phyloP scores from a whole-genome alignment of 768 basidiomycete genomes.

The Termitomyces sp. region DNA sequence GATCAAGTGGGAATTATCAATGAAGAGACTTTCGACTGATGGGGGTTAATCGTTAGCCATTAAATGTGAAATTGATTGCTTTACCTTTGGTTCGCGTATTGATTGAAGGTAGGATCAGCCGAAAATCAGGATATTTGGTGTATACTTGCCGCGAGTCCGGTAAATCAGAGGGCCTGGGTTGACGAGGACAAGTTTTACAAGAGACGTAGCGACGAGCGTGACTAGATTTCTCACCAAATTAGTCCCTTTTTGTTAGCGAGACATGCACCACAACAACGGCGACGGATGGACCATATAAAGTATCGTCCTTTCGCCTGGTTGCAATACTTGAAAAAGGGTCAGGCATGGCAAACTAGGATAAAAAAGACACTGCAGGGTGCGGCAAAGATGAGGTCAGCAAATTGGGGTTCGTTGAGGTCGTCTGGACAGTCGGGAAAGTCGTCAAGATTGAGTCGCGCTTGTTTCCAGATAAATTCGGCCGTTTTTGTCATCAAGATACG shows the following conservation, averaged over 20 bases:
- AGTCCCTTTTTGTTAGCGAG: neutral
- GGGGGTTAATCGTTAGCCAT: neutral
- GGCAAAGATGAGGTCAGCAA: neutral
- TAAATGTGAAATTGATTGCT: neutral
- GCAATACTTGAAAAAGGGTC: slow-evolving; percentile 1
- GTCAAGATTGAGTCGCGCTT: slow-evolving; percentile 4
- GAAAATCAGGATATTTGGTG: neutral
- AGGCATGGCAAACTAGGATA: neutral
- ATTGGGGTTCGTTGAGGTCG: slow-evolving; percentile 5
- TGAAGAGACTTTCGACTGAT: neutral
- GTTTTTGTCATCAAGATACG: slow-evolving; percentile 15
- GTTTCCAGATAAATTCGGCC: slow-evolving; percentile 1
- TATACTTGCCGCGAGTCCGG: too few relatives aligned
- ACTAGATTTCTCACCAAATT: neutral
- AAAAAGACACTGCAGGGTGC: slow-evolving; percentile 4
- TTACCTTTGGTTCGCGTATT: neutral
- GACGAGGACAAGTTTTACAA: neutral
- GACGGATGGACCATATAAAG: slow-evolving; percentile 8
- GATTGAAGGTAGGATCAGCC: neutral
- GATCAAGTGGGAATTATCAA: accelerated
- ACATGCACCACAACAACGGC: slow-evolving; percentile 9
- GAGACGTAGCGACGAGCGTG: neutral
- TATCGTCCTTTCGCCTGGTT: neutral
- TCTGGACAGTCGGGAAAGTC: slow-evolving; percentile 6
- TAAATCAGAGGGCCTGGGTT: neutral